Evolutionary conservation across 2,329 filamentous ascomycete species (phyloP), one percentile per base, ranked within the genome.

Genomic region (Colletotrichum truncatum): DNA sequence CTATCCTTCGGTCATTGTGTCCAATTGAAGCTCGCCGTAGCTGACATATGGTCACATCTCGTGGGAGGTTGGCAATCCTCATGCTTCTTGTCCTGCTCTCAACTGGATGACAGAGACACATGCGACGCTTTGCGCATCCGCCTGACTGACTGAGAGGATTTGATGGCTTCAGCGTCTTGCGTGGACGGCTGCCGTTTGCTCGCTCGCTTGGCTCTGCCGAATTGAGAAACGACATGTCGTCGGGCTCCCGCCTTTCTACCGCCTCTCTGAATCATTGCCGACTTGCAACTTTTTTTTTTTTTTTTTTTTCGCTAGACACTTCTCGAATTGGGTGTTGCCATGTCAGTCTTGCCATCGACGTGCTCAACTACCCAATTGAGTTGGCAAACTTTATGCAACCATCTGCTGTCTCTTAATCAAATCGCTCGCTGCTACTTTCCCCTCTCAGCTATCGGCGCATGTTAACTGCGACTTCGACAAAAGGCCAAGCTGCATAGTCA

Each of bases 381-480:
- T 59, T 43, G 38, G 48, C 48, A 32, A 30, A 28, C 23, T 34
- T 32, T 28, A 49, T 39, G 46, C 54, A 59, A 39, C 12, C 25
- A n/a, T 9, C 18, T 39, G 48, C 32, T 12, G 43, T 54, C 11
- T 39, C 36, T 25, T 26, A 43, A 49, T 65, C 39, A 60, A 48
- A 21, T 11, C 7, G 23, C 9, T 41, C 56, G 62, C 56, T 30
- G 39, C 32, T 18, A 61, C 56, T 65, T 54, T 12, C 56, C 62
- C 14, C n/a, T 54, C 48, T 16, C 23, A 46, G 55, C 7, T 28
- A 12, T 32, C 12, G 25, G 23, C 55, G 56, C 46, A 53, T 55
- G n/a, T 41, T 26, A 4, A 39, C 49, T 30, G 49, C 49, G 23
- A 36, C 49, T 23, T 38, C 14, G 25, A n/a, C 36, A 28, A 14